Evolutionary conservation across 169 alveolate species (phyloP), one percentile per base, ranked within the genome.

Genomic region (Plasmodium fragile): DNA sequence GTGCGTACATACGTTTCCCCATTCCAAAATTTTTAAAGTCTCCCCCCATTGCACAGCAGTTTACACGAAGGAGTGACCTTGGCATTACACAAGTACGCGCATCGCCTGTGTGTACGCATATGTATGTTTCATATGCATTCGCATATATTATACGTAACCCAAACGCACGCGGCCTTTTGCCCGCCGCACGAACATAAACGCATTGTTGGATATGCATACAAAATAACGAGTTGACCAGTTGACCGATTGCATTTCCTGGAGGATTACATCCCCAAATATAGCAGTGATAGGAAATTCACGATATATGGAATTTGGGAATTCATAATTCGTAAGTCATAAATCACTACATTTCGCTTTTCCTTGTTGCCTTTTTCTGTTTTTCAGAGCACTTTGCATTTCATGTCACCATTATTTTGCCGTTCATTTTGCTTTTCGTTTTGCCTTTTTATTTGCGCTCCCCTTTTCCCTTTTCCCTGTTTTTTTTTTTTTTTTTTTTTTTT

Each of bases 401-500:
- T 36, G 30, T 22, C 36, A 4, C 75, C 36, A 22, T 59, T 34
- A 25, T 10, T 65, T 65, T 65, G 28, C 75, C 34, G n/a, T 65
- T 65, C 16, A 4, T 10, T 18, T 65, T 4, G 4, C 39, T 65
- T 22, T 65, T 65, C 75, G 1, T 28, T 65, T 65, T 65, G 7
- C 73, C 13, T 59, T 59, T 59, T 59, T 13, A 4, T 25, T 59
- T 13, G 25, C 32, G 25, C 13, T 59, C 18, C 32, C 32, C 32
- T 59, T 59, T 59, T 55, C 28, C 28, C n/a, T n/a, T n/a, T n/a
- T n/a, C n/a, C n/a, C n/a, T n/a, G n/a, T n/a, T n/a, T n/a, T 59
- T 65, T 65, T 65, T 65, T 78, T 78, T 65, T 65, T 78, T 78
- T 39, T 39, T 39, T 39, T 30, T 43, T 36, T n/a, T 75, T 75